Percentiles rank a stretch among this genome's conserved stretches.
These are phyloP conservation scores for Leccinum pallidistipes DNA, from an alignment of 1,284 basidiomycete genomes.

Conservation along the genomic window DNA sequence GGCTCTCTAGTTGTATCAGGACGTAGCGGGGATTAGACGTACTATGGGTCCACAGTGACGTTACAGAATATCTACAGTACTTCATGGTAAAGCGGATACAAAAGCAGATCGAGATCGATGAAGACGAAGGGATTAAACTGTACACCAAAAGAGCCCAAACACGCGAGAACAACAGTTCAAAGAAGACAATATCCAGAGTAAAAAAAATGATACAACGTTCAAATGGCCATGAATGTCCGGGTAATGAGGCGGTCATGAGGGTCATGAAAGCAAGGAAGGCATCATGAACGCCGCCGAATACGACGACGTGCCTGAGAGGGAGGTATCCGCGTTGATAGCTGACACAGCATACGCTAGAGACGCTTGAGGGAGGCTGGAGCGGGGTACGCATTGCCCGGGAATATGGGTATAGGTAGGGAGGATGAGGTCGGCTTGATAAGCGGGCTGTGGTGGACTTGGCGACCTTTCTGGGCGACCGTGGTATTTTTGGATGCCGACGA, in stretches of 20 bases:
- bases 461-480: conserved; percentile 34
- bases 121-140: conserved; percentile 24
- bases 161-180: conserved; percentile 24
- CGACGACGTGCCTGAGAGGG: conserved; percentile 26
- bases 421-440: conserved; percentile 33
- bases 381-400: conserved; percentile 38
- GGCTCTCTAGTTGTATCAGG: conserved; percentile 45
- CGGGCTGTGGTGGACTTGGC: conserved; percentile 26
- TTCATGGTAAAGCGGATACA: conserved; percentile 27
- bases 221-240: conserved; percentile 20
- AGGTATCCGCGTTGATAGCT: conserved; percentile 31
- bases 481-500: conserved; percentile 56
- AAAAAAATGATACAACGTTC: conserved; percentile 28
- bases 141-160: conserved; percentile 15
- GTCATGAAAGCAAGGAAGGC: conserved; percentile 38
- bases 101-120: conserved; percentile 14
- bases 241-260: conserved; percentile 24
- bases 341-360: conserved; percentile 38
- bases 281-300: conserved; percentile 36
- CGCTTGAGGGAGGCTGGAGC: conserved; percentile 32
- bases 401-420: conserved; percentile 36
- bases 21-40: conserved; percentile 32
- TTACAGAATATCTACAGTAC: conserved; percentile 38
- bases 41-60: conserved; percentile 30
- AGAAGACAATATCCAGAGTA: conserved; percentile 35